These are phyloP conservation scores for Camellia sinensis DNA, from an alignment of 148 eudicot genomes.

Conservation along the genomic window DNA sequence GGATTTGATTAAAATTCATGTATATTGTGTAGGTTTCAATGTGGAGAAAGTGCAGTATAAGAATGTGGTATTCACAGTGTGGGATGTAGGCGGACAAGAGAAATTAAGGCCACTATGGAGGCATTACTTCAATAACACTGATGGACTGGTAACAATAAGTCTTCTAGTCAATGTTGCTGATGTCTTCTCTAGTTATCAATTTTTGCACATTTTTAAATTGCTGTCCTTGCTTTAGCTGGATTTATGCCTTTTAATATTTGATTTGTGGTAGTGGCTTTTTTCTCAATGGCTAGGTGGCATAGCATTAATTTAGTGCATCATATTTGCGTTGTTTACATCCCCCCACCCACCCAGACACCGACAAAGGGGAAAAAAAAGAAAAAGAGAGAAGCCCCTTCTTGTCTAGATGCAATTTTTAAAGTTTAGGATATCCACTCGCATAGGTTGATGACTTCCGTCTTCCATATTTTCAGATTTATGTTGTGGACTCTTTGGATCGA, in stretches of 20 bases:
- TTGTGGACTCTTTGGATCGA: constrained; percentile 97
- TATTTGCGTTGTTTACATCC: neutral
- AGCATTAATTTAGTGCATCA: too few species aligned
- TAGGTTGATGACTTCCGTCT: constrained; percentile 7
- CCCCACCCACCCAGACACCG: too few species aligned
- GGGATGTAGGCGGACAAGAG: constrained; percentile 99
- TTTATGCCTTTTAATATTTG: constrained; percentile 2
- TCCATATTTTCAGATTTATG: constrained; percentile 70
- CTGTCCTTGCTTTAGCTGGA: neutral
- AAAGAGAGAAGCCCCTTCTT: neutral
- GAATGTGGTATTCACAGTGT: constrained; percentile 94
- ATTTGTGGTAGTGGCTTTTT: neutral
- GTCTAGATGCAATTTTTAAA: neutral
- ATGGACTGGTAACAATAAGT: constrained; percentile 74
- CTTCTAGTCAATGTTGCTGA: neutral
- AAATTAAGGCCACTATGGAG: constrained; percentile 97
- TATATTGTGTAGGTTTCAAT: constrained; percentile 70
- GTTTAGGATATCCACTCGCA: neutral
- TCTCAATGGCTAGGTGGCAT: neutral
- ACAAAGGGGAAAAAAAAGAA: too few species aligned
- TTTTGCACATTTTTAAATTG: neutral
- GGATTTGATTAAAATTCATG: constrained; percentile 2
- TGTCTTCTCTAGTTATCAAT: neutral
- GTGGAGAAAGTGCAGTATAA: constrained; percentile 99
- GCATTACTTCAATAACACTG: constrained; percentile 97